phyloP scores from a whole-genome alignment of 2,329 filamentous ascomycete genomes.

The Bisporella sp. region DNA sequence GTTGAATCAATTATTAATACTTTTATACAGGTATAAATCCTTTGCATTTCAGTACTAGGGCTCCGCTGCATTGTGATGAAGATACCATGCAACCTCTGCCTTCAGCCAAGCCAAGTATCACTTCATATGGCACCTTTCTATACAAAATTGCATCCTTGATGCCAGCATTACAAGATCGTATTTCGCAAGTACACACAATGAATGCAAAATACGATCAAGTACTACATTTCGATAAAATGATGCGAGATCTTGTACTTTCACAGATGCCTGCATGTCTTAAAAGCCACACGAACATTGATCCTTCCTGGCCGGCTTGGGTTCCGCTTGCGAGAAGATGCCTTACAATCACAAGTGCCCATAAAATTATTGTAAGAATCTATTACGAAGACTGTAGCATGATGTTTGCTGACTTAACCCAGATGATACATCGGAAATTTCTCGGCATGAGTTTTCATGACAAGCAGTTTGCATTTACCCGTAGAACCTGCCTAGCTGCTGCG shows the following conservation, averaged over 20 bases:
- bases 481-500: conserved; percentile 14
- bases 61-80: conserved; percentile 13
- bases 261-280: conserved; percentile 14
- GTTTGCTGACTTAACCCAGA: not conserved
- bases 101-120: conserved; percentile 8
- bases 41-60: conserved; percentile 10
- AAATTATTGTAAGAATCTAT: conserved; percentile 9
- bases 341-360: conserved; percentile 15
- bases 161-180: conserved; percentile 12
- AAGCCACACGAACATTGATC: conserved; percentile 10
- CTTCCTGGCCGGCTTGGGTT: conserved; percentile 12
- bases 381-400: no score
- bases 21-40: conserved; percentile 9
- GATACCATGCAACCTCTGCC: conserved; percentile 8
- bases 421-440: conserved; percentile 16
- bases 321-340: conserved; percentile 10
- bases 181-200: conserved; percentile 5
- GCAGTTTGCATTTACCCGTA: conserved; percentile 12
- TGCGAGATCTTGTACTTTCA: conserved; percentile 14
- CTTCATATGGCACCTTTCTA: conserved; percentile 12
- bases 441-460: conserved; percentile 15
- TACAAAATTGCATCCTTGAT: conserved; percentile 12
- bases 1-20: not conserved
- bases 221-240: conserved; percentile 13
- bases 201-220: conserved; percentile 14